Base-by-base conservation (phyloP, 176 grass and related monocot species). In the Carex pumila region DNA sequence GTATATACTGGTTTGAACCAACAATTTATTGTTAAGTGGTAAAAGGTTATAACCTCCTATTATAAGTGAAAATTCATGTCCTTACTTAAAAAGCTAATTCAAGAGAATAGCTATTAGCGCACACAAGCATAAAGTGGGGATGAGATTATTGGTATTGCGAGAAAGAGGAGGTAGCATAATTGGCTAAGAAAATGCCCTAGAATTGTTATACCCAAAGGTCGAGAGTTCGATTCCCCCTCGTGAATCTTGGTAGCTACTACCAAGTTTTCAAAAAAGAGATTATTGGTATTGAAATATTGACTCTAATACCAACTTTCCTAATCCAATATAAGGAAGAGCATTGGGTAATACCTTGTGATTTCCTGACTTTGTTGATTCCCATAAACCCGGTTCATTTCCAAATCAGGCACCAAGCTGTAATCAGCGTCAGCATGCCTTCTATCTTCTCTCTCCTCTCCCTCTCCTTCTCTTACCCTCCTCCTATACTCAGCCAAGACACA, bases 401-500 rank as follows among this genome's bases (percentile, higher is more conserved):
- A 68, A 83, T 83, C 80, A 6, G 78, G 57, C 56, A 49, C 54
- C 6, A 37, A 77, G 39, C 36, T 14, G 39, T 45, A 61, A 12
- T 6, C 52, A 0, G 22, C 29, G 3, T 19, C 60, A 9, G 11
- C 74, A 34, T 30, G 34, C 57, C 65, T 56, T 37, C 71, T 58
- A 29, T 58, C 56, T n/a, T 87, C 81, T 61, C 30, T 73, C 31
- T 82, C 47, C 63, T 15, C 12, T 47, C 13, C 18, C 30, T 34
- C 84, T 11, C 81, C 58, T 43, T 11, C 71, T 65, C 73, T 71
- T 14, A 22, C 8, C 21, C 75, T 62, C n/a, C 65, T 62, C 79
- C 18, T 58, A 65, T 80, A 85, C 82, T 87, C 67, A 43, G 56
- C 25, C 43, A 86, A 67, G 17, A 89, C 82, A 54, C 87, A 89